Evolutionary conservation across 1,284 basidiomycete species (phyloP), one percentile per base, ranked within the genome.

Genomic region (Austroboletus novae-zelandiae): DNA sequence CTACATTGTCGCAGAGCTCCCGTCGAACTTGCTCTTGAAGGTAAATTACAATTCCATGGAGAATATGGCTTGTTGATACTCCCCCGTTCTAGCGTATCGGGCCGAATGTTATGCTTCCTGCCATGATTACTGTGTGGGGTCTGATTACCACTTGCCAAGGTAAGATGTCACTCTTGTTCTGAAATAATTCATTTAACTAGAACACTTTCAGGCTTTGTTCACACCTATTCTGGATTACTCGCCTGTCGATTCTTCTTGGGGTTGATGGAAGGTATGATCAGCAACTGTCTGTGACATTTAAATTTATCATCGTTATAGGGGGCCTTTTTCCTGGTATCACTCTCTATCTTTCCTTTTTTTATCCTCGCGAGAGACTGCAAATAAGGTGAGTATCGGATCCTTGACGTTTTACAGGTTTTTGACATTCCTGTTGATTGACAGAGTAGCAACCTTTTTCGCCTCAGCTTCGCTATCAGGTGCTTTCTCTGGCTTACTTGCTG

Each of bases 191-290:
- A 62, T 40, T 42, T 39, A 34, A 30, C 34, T 14, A 34, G 8
- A 10, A 18, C 23, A 10, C 7, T 30, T 20, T 23, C 53, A 81
- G 80, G 84, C 20, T 59, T 78, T 9, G 78, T 85, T 9, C 71
- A 65, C 30, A 73, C 65, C 27, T 83, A 84, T 52, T 54, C 65
- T 4, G 80, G 81, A 13, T 69, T 88, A 2, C 70, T 85, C 20
- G 77, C 72, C 3, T 79, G 78, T 42, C 77, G 84, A 11, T 84
- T 86, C 67, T 83, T 86, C 65, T 69, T 86, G 17, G 84, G 84
- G 8, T 61, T 84, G 27, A 61, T 80, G 45, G 83, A 86, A 72
- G 84, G 81, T 76, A 52, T 52, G 47, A 4, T 32, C 29, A 30
- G 15, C 34, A 15, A 35, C 45, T 71, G 74, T 76, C 20, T 74